phyloP scores from a whole-genome alignment of 805 yeast genomes.

The Saccharomycopsis oosterbeekiorum region DNA sequence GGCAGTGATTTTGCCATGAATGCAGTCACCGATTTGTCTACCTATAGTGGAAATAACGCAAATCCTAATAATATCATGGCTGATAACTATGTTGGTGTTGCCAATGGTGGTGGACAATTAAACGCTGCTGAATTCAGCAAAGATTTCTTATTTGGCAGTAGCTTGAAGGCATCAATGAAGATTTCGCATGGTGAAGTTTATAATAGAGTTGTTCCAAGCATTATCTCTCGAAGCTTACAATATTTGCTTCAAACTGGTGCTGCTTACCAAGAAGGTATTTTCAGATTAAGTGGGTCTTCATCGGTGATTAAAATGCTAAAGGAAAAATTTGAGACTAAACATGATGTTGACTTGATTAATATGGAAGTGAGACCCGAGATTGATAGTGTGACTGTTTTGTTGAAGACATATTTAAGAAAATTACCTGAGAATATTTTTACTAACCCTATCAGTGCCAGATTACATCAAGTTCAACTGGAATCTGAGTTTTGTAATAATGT shows the following conservation, averaged over 20 bases:
- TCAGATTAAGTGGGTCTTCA: slow-evolving; percentile 83
- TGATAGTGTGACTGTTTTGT: slow-evolving; percentile 77
- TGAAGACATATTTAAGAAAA: slow-evolving; percentile 74
- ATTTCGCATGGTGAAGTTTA: slow-evolving; percentile 40
- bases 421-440: slow-evolving; percentile 65
- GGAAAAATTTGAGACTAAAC: slow-evolving; percentile 53
- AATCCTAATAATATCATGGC: background rate
- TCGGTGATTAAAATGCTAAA: slow-evolving; percentile 60
- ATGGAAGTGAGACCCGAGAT: slow-evolving; percentile 44
- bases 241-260: slow-evolving; percentile 59
- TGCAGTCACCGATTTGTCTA: slow-evolving; percentile 17
- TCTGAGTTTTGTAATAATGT: slow-evolving; percentile 21
- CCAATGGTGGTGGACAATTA: background rate
- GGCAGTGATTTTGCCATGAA: slow-evolving; percentile 15
- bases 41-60: background rate
- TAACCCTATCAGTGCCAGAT: slow-evolving; percentile 33
- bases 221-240: slow-evolving; percentile 65
- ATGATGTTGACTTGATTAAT: slow-evolving; percentile 57
- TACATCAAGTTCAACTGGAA: slow-evolving; percentile 26
- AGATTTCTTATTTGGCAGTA: slow-evolving; percentile 53
- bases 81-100: background rate
- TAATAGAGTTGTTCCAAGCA: slow-evolving; percentile 51
- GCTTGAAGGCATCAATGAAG: slow-evolving; percentile 40
- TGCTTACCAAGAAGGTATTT: slow-evolving; percentile 80
- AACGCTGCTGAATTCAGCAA: slow-evolving; percentile 15